A percentile compares a stretch with the other conserved stretches of the same genome.
These are phyloP conservation scores for Candida maris DNA, from an alignment of 805 yeast genomes.

Conservation along the genomic window DNA sequence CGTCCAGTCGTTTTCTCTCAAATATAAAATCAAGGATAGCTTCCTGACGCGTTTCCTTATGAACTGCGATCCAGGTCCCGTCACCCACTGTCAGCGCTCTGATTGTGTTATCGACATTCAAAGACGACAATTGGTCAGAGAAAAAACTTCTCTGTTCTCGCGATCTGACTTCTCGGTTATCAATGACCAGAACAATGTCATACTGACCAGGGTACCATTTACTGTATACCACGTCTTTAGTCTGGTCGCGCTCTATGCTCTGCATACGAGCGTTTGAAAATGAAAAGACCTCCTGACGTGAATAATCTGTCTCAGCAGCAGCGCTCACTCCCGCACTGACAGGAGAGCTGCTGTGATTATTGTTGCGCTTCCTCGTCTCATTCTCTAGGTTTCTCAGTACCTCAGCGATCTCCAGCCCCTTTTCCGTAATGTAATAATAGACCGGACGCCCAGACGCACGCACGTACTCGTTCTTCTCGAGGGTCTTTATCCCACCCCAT, in stretches of 20 bases:
- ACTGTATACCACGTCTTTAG: constrained; percentile 31
- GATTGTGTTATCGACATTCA: constrained; percentile 50
- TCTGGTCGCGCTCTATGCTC: constrained; percentile 3
- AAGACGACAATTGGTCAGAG: constrained; percentile 43
- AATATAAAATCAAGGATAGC: constrained; percentile 78
- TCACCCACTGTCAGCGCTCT: constrained; percentile 79
- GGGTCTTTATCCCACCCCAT: constrained; percentile 66
- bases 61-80: constrained; percentile 80
- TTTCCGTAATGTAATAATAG: constrained; percentile 61
- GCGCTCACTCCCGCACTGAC: not conserved
- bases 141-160: constrained; percentile 69
- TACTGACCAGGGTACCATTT: constrained; percentile 63
- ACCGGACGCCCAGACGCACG: constrained; percentile 54
- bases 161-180: constrained; percentile 78
- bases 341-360: constrained; percentile 14
- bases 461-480: constrained; percentile 60
- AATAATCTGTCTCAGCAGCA: not conserved
- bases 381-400: constrained; percentile 47
- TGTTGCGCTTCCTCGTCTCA: constrained; percentile 7
- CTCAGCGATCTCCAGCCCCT: constrained; percentile 62
- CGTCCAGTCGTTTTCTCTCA: constrained; percentile 88
- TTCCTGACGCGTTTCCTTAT: constrained; percentile 52
- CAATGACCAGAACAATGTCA: constrained; percentile 62
- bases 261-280: not conserved
- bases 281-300: not conserved